A percentile compares a stretch with the other conserved stretches of the same genome.
These are phyloP conservation scores for Kalanchoe fedtschenkoi DNA, from an alignment of 164 flowering plant species.

Conservation along the genomic window DNA sequence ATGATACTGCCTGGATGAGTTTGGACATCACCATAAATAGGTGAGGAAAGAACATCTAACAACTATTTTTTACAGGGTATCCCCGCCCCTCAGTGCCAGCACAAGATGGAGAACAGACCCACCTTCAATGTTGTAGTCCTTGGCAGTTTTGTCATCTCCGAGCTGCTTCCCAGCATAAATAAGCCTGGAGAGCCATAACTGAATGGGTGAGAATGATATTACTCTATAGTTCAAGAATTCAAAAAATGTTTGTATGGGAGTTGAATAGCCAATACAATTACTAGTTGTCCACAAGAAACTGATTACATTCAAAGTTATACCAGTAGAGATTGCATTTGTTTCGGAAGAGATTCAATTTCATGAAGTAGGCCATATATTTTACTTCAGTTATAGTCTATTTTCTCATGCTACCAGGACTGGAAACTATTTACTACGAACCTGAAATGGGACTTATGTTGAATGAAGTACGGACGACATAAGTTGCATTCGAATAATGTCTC, in stretches of 20 bases:
- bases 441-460: too few species aligned
- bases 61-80: background rate
- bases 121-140: constrained; percentile 8
- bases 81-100: constrained; percentile 3
- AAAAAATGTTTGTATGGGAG: background rate
- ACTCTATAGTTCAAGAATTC: background rate
- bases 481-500: too few species aligned
- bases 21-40: background rate
- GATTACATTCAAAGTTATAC: too few species aligned
- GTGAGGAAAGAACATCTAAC: background rate
- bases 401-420: too few species aligned
- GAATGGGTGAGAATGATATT: background rate
- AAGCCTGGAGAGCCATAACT: background rate
- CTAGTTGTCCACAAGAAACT: too few species aligned
- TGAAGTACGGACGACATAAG: too few species aligned
- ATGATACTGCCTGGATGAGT: background rate
- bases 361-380: too few species aligned
- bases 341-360: too few species aligned
- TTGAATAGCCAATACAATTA: too few species aligned
- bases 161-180: constrained; percentile 8
- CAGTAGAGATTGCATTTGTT: too few species aligned
- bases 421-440: too few species aligned
- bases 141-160: constrained; percentile 5
- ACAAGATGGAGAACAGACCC: constrained; percentile 9
- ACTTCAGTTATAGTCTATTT: too few species aligned